Percentiles rank a stretch among this genome's conserved stretches.
These are phyloP conservation scores for Hypoxylon subgilvum DNA, from an alignment of 495 filamentous ascomycete species.

Conservation along the genomic window DNA sequence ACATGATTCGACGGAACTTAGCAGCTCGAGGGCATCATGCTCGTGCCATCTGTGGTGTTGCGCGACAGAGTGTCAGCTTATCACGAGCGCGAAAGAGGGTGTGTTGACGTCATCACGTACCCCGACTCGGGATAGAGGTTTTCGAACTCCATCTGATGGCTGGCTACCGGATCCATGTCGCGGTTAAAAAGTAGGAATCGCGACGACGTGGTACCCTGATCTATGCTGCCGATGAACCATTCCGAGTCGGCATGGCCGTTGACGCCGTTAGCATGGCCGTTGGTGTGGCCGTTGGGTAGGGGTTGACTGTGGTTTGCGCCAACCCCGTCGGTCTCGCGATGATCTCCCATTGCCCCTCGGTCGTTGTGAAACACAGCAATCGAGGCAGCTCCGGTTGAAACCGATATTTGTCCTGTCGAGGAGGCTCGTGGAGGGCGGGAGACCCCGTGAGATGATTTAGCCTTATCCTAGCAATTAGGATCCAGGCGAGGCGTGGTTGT, in stretches of 20 bases:
- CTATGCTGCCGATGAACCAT: conserved; percentile 69
- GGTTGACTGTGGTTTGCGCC: conserved; percentile 4
- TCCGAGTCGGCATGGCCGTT: conserved; percentile 6
- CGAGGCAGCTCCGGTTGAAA: neutral
- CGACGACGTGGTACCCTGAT: conserved; percentile 92
- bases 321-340: conserved; percentile 18
- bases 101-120: conserved; percentile 59
- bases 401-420: conserved; percentile 3
- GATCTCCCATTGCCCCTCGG: conserved; percentile 23
- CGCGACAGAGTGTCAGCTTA: conserved; percentile 17
- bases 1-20: conserved; percentile 80
- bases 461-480: conserved; percentile 38
- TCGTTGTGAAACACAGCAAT: conserved; percentile 15
- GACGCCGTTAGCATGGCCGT: conserved; percentile 13
- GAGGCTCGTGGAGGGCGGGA: conserved; percentile 17
- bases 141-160: conserved; percentile 89
- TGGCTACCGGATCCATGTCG: conserved; percentile 77
- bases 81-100: conserved; percentile 12
- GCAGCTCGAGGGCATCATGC: conserved; percentile 83
- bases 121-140: conserved; percentile 89
- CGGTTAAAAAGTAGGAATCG: conserved; percentile 91
- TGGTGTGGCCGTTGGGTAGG: conserved; percentile 16
- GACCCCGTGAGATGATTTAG: conserved; percentile 32
- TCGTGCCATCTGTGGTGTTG: conserved; percentile 79
- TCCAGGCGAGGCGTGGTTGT: conserved; percentile 13